phyloP scores from a whole-genome alignment of 2,329 filamentous ascomycete species.

The Biscogniauxia marginata region DNA sequence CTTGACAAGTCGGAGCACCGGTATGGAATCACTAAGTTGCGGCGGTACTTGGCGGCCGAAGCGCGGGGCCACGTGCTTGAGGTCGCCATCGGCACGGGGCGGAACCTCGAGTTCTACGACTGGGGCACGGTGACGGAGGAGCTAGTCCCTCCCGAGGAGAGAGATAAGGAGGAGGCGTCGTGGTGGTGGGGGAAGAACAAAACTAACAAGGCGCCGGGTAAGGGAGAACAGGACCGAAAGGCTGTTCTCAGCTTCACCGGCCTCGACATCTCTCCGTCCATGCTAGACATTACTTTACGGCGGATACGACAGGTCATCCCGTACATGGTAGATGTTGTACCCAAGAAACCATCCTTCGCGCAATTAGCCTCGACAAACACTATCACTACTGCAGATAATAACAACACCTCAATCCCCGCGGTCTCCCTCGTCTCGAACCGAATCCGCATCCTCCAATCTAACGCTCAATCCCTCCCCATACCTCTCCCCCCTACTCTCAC shows the following conservation, averaged over 20 bases:
- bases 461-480: slow-evolving; percentile 46
- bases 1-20: slow-evolving; percentile 57
- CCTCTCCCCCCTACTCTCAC: slow-evolving; percentile 36
- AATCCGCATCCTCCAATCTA: slow-evolving; percentile 49
- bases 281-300: slow-evolving; percentile 57
- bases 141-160: slow-evolving; percentile 17
- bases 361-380: slow-evolving; percentile 18
- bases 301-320: slow-evolving; percentile 47
- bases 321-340: slow-evolving; percentile 39
- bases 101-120: slow-evolving; percentile 59
- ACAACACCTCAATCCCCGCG: slow-evolving; percentile 3
- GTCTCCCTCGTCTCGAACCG: slow-evolving; percentile 39
- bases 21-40: slow-evolving; percentile 54
- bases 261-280: slow-evolving; percentile 59
- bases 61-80: slow-evolving; percentile 60
- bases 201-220: slow-evolving; percentile 13
- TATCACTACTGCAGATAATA: background rate
- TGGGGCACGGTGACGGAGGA: slow-evolving; percentile 41
- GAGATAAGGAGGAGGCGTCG: slow-evolving; percentile 15
- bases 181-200: slow-evolving; percentile 5
- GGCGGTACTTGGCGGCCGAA: slow-evolving; percentile 45
- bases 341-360: slow-evolving; percentile 31
- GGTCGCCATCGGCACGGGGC: slow-evolving; percentile 61
- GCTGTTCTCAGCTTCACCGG: slow-evolving; percentile 58
- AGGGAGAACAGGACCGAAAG: slow-evolving; percentile 14